A percentile compares a stretch with the other conserved stretches of the same genome.
Evolutionary conservation across 495 filamentous ascomycete species (phyloP).

Genomic region (Emericellopsis terricola): DNA sequence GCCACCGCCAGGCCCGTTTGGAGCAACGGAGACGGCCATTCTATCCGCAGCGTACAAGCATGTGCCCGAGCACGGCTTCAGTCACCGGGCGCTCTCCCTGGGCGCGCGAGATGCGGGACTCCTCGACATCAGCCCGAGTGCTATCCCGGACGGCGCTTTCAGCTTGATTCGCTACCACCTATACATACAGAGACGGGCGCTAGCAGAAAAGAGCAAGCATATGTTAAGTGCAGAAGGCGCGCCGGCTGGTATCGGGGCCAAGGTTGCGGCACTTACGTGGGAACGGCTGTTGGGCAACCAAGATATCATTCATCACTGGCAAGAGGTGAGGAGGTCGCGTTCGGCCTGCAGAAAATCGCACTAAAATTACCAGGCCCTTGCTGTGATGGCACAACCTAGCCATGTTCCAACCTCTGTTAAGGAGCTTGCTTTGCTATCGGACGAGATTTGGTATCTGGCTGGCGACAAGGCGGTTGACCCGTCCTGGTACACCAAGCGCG

Average conservation of each 20-base stretch:
- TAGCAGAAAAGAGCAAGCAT: constrained; percentile 14
- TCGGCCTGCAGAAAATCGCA: background rate
- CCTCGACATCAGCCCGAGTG: constrained; percentile 65
- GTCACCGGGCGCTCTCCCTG: constrained; percentile 43
- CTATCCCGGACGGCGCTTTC: constrained; percentile 66
- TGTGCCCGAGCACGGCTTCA: constrained; percentile 73
- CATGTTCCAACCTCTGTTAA: constrained; percentile 59
- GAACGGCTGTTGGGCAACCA: constrained; percentile 56
- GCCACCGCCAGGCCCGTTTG: constrained; percentile 41
- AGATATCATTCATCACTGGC: constrained; percentile 54
- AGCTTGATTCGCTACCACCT: constrained; percentile 72
- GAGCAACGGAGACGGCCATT: constrained; percentile 51
- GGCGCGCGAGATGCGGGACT: constrained; percentile 73
- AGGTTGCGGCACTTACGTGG: constrained; percentile 46
- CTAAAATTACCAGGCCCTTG: constrained; percentile 46
- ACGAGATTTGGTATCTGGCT: constrained; percentile 75
- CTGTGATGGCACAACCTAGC: constrained; percentile 64
- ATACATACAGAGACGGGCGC: constrained; percentile 34
- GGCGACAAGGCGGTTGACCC: constrained; percentile 68
- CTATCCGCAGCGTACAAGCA: constrained; percentile 64
- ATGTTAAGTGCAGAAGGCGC: constrained; percentile 13
- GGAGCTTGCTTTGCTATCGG: constrained; percentile 63
- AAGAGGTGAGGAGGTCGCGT: constrained; percentile 44
- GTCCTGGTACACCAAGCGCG: constrained; percentile 82
- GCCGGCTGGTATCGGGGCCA: constrained; percentile 16